These are phyloP conservation scores for Sclerotinia nivalis DNA, from an alignment of 2,329 filamentous ascomycete species.

Conservation along the genomic window DNA sequence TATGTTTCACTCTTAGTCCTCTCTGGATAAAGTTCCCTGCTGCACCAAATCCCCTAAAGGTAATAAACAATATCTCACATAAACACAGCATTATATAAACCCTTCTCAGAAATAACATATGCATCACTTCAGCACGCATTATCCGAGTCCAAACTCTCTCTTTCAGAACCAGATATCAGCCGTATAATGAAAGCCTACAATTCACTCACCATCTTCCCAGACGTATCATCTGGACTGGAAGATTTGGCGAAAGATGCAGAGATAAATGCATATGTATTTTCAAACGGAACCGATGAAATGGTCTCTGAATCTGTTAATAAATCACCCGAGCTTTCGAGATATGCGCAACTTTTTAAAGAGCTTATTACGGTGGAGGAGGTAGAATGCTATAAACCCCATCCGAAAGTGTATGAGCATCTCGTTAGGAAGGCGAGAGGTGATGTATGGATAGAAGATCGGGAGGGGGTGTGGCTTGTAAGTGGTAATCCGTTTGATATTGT, in stretches of 20 bases:
- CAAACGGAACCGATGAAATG: slow-evolving; percentile 68
- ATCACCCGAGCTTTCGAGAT: slow-evolving; percentile 56
- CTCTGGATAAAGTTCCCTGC: too few relatives aligned
- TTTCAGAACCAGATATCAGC: slow-evolving; percentile 48
- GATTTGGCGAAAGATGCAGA: slow-evolving; percentile 44
- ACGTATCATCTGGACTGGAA: slow-evolving; percentile 57
- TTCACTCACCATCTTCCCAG: slow-evolving; percentile 62
- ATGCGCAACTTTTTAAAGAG: slow-evolving; percentile 50
- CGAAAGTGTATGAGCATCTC: slow-evolving; percentile 58
- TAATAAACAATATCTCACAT: not conserved
- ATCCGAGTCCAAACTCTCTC: slow-evolving; percentile 53
- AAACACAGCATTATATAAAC: slow-evolving; percentile 56
- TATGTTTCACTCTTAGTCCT: slow-evolving; percentile 42
- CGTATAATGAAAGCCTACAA: slow-evolving; percentile 65
- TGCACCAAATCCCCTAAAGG: too few relatives aligned
- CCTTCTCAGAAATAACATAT: slow-evolving; percentile 64
- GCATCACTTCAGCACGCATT: slow-evolving; percentile 64
- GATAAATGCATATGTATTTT: slow-evolving; percentile 61
- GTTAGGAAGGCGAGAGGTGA: slow-evolving; percentile 37
- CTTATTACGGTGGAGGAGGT: slow-evolving; percentile 63
- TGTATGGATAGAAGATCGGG: slow-evolving; percentile 43
- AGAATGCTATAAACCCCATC: slow-evolving; percentile 64
- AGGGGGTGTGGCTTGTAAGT: slow-evolving; percentile 66
- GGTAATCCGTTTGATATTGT: slow-evolving; percentile 74
- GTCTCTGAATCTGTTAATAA: slow-evolving; percentile 58